A percentile compares a stretch with the other conserved stretches of the same genome.
These are phyloP conservation scores for Solanum hybrid DNA, from an alignment of 305 asterid species.

Conservation along the genomic window DNA sequence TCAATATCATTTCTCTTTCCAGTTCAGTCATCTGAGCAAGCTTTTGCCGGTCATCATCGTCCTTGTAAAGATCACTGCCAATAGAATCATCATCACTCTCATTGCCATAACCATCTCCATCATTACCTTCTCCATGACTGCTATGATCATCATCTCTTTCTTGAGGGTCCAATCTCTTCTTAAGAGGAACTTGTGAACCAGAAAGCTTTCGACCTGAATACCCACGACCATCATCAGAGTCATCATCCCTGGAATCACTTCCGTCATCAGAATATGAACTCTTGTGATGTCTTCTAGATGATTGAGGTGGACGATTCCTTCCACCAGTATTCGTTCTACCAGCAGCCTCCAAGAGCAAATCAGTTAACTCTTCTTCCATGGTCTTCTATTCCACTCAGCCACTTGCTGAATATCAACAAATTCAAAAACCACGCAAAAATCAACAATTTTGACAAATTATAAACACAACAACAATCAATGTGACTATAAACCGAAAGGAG, in stretches of 20 bases:
- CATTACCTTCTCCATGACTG: constrained; percentile 50
- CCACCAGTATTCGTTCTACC: constrained; percentile 63
- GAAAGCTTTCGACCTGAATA: constrained; percentile 69
- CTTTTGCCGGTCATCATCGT: constrained; percentile 74
- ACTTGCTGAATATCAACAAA: neutral
- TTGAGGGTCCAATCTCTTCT: constrained; percentile 71
- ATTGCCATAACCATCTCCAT: constrained; percentile 30
- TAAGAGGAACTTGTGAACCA: constrained; percentile 76
- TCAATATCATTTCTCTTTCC: constrained; percentile 77
- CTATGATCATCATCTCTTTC: constrained; percentile 72
- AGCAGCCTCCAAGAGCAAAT: constrained; percentile 86
- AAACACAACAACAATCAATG: neutral
- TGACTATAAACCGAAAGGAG: neutral
- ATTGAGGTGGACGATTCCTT: constrained; percentile 57
- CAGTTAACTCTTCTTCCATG: constrained; percentile 83
- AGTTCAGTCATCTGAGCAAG: constrained; percentile 86
- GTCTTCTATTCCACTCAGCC: constrained; percentile 6
- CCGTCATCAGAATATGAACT: constrained; percentile 74
- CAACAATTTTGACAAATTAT: neutral
- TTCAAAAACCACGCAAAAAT: neutral
- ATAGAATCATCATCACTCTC: constrained; percentile 88
- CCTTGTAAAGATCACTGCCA: constrained; percentile 93
- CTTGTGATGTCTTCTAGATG: constrained; percentile 47
- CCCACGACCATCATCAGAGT: constrained; percentile 69
- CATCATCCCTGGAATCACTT: constrained; percentile 76